Base-by-base conservation (phyloP, 805 yeast species). In the Hemisphaericaspora nanyangensis region DNA sequence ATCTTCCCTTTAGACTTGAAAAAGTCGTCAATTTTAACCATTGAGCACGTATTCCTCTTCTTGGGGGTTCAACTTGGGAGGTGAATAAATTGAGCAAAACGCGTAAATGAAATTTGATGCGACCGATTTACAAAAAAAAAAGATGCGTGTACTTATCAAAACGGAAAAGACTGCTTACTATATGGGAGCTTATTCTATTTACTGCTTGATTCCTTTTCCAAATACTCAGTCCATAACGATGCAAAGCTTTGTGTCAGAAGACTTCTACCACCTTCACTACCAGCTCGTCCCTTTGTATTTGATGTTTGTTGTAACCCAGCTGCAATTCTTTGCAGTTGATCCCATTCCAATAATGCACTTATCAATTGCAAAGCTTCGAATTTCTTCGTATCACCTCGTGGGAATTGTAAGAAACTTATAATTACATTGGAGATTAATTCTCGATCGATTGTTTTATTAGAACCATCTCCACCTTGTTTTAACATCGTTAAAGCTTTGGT, bases 361-460 rank as follows among this genome's bases (percentile, higher is more conserved):
- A 93, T 83, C 43, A 93, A 73, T 55, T 79, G 85, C 35, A 93
- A 70, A 4, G 93, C 95, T 69, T 93, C 98, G 56, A 85, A 93
- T 61, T 93, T 89, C 63, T 90, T 91, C 7, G 95, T 76, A 58
- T 93, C 99, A 1, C 93, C 96, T 44, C 99, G 71, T 5, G 96
- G 96, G 22, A 91, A 69, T 25, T 83, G 82, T 13, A 93, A 74
- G 61, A 90, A 93, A 39, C 93, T 86, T 13, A 93, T 74, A 36
- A 93, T 66, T 44, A 93, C 70, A 58, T 93, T 93, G 2, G 96
- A 83, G 5, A 93, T 79, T 44, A 93, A 75, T 58, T 90, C 96
- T 55, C 84, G 82, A 58, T 91, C 98, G 1, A 91, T 88, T 7
- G 82, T 74, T 6, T 88, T 78, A 16, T 54, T 40, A 24, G 52